Conservation (phyloP, 345 rosid species). For the Luvunga scandens region DNA sequence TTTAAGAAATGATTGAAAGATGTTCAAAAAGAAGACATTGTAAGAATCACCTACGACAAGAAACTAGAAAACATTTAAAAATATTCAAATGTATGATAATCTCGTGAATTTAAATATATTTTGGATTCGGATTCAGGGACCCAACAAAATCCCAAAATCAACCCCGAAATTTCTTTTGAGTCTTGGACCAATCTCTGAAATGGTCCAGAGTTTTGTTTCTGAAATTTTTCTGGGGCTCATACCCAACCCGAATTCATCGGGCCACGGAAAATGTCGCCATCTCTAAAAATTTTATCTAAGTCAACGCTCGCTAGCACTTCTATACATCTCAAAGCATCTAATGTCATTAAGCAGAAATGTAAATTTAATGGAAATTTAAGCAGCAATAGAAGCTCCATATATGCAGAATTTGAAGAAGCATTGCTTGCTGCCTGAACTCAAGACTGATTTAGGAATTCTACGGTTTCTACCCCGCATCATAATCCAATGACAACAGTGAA, state of each 20-base stretch:
- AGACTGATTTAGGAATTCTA: not conserved
- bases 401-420: not conserved
- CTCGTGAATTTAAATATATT: no score
- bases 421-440: not conserved
- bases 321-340: conserved; percentile 9
- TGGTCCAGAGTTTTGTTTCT: no score
- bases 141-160: no score
- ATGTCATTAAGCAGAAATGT: not conserved
- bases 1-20: not conserved
- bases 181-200: no score
- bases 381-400: not conserved
- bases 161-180: no score
- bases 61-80: no score
- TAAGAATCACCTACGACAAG: not conserved
- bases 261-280: no score
- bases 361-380: not conserved
- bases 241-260: no score
- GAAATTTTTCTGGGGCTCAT: no score
- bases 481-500: not conserved
- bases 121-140: no score
- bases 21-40: not conserved
- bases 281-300: not conserved
- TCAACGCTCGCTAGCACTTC: not conserved
- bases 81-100: no score
- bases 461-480: no score